Percentiles rank a stretch among this genome's conserved stretches.
These are phyloP conservation scores for Lyophyllum atratum DNA, from an alignment of 768 basidiomycete genomes.

Conservation along the genomic window DNA sequence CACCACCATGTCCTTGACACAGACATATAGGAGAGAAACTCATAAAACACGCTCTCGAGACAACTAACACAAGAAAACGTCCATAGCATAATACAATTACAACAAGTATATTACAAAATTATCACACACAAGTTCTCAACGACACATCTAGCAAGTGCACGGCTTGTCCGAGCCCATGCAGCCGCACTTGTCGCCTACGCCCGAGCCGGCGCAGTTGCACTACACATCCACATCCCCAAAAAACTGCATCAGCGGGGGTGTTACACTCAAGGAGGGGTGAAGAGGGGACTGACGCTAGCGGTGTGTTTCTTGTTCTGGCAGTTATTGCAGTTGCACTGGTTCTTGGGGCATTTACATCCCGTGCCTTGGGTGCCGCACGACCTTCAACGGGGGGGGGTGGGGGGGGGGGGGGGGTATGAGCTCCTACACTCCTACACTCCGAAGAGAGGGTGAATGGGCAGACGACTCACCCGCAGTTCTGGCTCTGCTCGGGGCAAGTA, in stretches of 20 bases:
- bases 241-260: neutral
- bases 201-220: conserved; percentile 33
- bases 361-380: conserved; percentile 38
- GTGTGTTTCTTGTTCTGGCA: conserved; percentile 41
- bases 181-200: conserved; percentile 25
- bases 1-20: too few species aligned
- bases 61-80: too few species aligned
- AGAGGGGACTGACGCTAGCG: conserved; percentile 25
- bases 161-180: conserved; percentile 30
- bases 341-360: conserved; percentile 37
- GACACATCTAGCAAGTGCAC: conserved; percentile 32
- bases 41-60: too few species aligned
- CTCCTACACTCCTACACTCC: neutral
- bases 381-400: conserved; percentile 16
- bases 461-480: conserved; percentile 27
- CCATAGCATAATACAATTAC: too few species aligned
- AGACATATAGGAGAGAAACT: too few species aligned
- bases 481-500: conserved; percentile 28
- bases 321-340: conserved; percentile 35
- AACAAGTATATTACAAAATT: neutral
- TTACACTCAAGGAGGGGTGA: neutral
- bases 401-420: too few species aligned
- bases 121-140: neutral
- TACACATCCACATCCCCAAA: conserved; percentile 7
- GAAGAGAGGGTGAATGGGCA: neutral